Conservation (phyloP, 1,139 yeast genomes). For the Geotrichum macrosporum region DNA sequence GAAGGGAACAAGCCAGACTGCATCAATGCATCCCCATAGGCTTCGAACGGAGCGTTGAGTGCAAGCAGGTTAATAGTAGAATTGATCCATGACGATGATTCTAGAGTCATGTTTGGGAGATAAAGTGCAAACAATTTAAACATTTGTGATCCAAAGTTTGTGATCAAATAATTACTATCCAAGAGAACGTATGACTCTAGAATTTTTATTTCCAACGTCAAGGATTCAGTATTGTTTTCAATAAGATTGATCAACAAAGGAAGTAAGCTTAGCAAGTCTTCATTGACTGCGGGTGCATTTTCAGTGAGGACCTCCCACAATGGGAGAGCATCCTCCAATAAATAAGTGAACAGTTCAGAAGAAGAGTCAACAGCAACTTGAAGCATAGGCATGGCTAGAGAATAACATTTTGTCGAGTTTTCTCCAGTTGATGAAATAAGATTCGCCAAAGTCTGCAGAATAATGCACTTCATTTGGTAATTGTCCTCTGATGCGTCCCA, state of each 20-base stretch:
- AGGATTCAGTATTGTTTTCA: slow-evolving; percentile 66
- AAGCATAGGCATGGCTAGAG: slow-evolving; percentile 64
- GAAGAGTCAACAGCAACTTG: slow-evolving; percentile 58
- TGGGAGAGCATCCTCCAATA: slow-evolving; percentile 85
- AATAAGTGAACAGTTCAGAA: slow-evolving; percentile 56
- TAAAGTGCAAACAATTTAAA: slow-evolving; percentile 55
- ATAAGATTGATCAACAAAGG: slow-evolving; percentile 49
- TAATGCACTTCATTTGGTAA: slow-evolving; percentile 63
- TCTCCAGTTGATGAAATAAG: slow-evolving; percentile 61
- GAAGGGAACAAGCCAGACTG: slow-evolving; percentile 25
- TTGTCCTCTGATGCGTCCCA: slow-evolving; percentile 66
- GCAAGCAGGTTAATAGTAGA: slow-evolving; percentile 26
- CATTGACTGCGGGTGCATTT: slow-evolving; percentile 41
- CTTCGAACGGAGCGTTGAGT: slow-evolving; percentile 26
- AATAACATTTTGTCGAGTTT: slow-evolving; percentile 56
- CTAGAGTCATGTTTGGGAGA: slow-evolving; percentile 63
- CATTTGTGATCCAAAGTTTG: slow-evolving; percentile 40
- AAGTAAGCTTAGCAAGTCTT: slow-evolving; percentile 46
- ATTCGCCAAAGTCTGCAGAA: slow-evolving; percentile 64
- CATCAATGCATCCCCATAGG: slow-evolving; percentile 30
- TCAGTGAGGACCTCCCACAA: slow-evolving; percentile 73
- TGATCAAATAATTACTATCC: slow-evolving; percentile 38
- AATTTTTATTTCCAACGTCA: slow-evolving; percentile 64
- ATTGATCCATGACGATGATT: slow-evolving; percentile 34
- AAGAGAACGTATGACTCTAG: slow-evolving; percentile 67